phyloP scores from a whole-genome alignment of 2,329 filamentous ascomycete species.

The Talaromyces piceae region DNA sequence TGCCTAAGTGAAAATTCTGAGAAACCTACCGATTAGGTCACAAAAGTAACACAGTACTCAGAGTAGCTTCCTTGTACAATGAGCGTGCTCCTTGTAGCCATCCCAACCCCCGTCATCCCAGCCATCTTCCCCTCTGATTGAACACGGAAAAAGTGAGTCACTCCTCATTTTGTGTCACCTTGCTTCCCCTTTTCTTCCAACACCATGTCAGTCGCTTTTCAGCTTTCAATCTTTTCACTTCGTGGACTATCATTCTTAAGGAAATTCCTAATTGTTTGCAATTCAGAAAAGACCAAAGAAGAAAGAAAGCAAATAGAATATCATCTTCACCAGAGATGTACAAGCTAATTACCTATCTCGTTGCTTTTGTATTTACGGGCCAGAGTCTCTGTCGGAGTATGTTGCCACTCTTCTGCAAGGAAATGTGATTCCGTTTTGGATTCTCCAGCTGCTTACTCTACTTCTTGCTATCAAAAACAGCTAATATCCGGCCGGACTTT shows the following conservation, averaged over 20 bases:
- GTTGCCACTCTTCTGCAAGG: background rate
- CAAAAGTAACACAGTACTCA: too few species aligned
- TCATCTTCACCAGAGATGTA: background rate
- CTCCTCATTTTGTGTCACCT: background rate
- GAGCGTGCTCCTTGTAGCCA: background rate
- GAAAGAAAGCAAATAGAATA: too few species aligned
- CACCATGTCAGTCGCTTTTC: background rate
- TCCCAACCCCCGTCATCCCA: background rate
- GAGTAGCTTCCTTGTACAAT: too few species aligned
- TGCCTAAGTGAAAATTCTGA: too few species aligned
- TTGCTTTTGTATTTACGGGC: background rate
- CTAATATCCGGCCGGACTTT: background rate
- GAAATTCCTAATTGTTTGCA: background rate
- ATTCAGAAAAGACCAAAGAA: background rate
- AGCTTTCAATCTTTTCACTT: background rate
- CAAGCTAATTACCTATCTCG: background rate
- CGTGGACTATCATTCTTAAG: background rate
- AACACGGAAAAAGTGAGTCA: background rate
- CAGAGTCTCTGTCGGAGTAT: background rate
- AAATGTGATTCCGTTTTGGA: background rate
- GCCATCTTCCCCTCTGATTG: background rate
- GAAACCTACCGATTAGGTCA: too few species aligned
- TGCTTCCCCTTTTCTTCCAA: background rate
- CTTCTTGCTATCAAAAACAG: background rate
- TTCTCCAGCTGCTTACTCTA: background rate